Conservation (phyloP, 1,139 yeast species). For the Yamadazyma spencermartinsiae region DNA sequence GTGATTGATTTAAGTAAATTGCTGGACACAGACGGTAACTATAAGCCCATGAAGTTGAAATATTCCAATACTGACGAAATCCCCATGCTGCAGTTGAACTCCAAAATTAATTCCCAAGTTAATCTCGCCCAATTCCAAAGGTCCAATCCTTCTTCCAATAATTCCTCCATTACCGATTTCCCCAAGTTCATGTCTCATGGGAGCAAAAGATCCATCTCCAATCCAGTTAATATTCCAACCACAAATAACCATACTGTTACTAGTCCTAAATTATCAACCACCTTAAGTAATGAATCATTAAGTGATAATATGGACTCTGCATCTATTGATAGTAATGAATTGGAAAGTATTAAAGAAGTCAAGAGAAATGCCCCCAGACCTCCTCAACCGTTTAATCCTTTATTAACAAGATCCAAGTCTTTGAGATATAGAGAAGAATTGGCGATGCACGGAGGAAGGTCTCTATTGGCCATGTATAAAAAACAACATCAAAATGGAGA, state of each 20-base stretch:
- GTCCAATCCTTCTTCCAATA: constrained; percentile 25
- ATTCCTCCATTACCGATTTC: constrained; percentile 30
- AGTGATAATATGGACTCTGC: constrained; percentile 13
- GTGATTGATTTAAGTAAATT: constrained; percentile 45
- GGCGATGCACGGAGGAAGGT: constrained; percentile 23
- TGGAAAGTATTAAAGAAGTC: constrained; percentile 28
- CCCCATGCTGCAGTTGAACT: constrained; percentile 41
- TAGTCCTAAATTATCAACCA: constrained; percentile 14
- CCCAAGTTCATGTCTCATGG: constrained; percentile 21
- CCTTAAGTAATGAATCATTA: constrained; percentile 13
- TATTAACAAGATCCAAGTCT: constrained; percentile 30
- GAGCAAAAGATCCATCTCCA: constrained; percentile 24
- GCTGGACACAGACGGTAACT: constrained; percentile 36
- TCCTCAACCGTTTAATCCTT: constrained; percentile 14
- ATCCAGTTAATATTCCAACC: constrained; percentile 19
- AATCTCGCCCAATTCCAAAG: constrained; percentile 31
- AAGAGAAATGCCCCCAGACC: constrained; percentile 8
- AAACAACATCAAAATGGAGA: constrained; percentile 16
- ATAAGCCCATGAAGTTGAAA: constrained; percentile 41
- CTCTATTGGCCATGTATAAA: constrained; percentile 29
- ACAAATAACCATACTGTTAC: constrained; percentile 18
- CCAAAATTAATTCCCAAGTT: constrained; percentile 43
- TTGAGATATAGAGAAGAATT: constrained; percentile 24
- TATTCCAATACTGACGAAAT: constrained; percentile 43
- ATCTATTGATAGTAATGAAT: constrained; percentile 22